Evolutionary conservation across 2,329 filamentous ascomycete genomes (phyloP).

Genomic region (Penicillium oxalicum): DNA sequence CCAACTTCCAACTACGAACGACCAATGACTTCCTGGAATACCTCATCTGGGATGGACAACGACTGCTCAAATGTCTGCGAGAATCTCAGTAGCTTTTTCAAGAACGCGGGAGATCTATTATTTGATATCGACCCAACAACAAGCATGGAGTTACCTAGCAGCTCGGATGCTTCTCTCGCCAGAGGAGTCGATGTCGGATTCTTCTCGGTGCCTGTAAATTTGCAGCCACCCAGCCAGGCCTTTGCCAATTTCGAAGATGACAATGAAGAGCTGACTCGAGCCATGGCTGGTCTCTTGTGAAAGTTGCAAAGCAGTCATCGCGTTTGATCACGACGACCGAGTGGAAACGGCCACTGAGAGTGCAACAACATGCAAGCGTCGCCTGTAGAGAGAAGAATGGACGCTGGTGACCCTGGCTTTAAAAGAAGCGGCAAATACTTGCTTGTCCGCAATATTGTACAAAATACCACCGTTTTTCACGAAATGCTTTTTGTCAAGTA

Average conservation of each 20-base stretch:
- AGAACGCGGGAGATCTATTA: constrained; percentile 49
- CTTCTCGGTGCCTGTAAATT: constrained; percentile 5
- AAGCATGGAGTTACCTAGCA: constrained; percentile 3
- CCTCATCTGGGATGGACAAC: constrained; percentile 9
- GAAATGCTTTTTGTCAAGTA: no score
- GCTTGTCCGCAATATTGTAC: no score
- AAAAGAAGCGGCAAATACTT: no score
- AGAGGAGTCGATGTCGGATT: constrained; percentile 6
- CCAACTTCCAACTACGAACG: constrained; percentile 11
- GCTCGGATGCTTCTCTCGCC: neutral
- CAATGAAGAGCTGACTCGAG: constrained; percentile 30
- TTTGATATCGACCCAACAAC: constrained; percentile 18
- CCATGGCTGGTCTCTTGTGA: constrained; percentile 32
- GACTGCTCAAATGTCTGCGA: constrained; percentile 30
- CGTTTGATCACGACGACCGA: neutral
- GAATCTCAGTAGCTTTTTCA: constrained; percentile 56
- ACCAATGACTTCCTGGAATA: constrained; percentile 13
- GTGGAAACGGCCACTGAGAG: neutral
- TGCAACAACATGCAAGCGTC: neutral
- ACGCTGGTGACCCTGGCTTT: no score
- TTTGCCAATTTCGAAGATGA: constrained; percentile 30
- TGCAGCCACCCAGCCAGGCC: constrained; percentile 6
- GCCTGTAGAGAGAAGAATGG: neutral
- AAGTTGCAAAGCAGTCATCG: neutral
- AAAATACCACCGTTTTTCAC: no score